Percentiles rank a stretch among this genome's conserved stretches.
Conservation (phyloP, 441 rosid genomes). For the Adansonia gregorii region DNA sequence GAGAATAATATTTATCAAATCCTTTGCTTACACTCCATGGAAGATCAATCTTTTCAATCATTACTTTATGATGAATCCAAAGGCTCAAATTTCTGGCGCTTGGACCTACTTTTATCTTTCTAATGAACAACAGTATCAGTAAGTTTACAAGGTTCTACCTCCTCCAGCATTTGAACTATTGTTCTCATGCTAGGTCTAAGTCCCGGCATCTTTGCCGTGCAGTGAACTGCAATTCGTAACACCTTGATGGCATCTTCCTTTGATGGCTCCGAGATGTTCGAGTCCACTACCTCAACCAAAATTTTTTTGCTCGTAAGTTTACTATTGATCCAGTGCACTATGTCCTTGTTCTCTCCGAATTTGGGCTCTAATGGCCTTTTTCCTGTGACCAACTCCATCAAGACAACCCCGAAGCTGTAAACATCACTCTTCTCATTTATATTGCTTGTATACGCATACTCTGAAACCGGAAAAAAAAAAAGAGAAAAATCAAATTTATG, state of each 20-base stretch:
- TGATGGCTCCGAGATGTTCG: constrained; percentile 32
- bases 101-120: constrained; percentile 24
- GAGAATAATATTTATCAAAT: no score
- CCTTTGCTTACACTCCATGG: background rate
- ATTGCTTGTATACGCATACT: constrained; percentile 50
- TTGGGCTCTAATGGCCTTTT: constrained; percentile 51
- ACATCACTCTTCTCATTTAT: constrained; percentile 63
- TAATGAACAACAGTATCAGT: constrained; percentile 28
- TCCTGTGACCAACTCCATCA: constrained; percentile 65
- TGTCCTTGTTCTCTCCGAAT: constrained; percentile 52
- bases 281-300: constrained; percentile 43
- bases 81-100: background rate
- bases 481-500: constrained; percentile 10
- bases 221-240: constrained; percentile 48
- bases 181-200: constrained; percentile 57
- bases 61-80: background rate
- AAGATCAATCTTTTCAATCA: background rate
- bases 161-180: constrained; percentile 62
- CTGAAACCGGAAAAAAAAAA: constrained; percentile 30
- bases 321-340: constrained; percentile 48
- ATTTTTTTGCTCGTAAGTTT: constrained; percentile 38
- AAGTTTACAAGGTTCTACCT: constrained; percentile 41
- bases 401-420: constrained; percentile 69
- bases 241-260: constrained; percentile 49
- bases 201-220: constrained; percentile 48